Percentiles rank a stretch among this genome's conserved stretches.
phyloP scores from a whole-genome alignment of 2,329 filamentous ascomycete genomes.

The Grosmannia serpens region DNA sequence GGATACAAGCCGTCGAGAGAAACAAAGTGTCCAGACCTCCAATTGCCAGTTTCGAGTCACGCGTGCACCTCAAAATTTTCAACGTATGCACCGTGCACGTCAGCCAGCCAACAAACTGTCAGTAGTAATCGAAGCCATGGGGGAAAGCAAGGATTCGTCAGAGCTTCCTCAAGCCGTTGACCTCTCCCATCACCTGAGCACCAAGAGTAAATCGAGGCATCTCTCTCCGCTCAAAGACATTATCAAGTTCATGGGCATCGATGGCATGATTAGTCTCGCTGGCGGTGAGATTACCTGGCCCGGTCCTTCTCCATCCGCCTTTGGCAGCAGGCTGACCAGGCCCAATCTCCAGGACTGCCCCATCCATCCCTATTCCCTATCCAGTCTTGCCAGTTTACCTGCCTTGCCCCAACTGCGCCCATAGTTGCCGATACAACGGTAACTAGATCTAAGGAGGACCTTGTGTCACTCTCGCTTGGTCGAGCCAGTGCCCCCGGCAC shows the following conservation, averaged over 20 bases:
- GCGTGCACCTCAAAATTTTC: too few species aligned
- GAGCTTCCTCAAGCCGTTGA: constrained; percentile 6
- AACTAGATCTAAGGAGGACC: background rate
- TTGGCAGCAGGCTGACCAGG: too few species aligned
- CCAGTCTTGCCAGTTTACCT: background rate
- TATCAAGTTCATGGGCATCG: constrained; percentile 21
- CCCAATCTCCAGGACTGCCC: constrained; percentile 14
- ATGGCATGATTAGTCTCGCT: constrained; percentile 22
- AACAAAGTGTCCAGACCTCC: too few species aligned
- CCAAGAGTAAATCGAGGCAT: constrained; percentile 17
- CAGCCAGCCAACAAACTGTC: background rate
- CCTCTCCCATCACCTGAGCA: constrained; percentile 20
- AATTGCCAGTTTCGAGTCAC: too few species aligned
- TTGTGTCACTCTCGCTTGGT: background rate
- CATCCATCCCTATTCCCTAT: constrained; percentile 19
- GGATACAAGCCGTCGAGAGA: too few species aligned
- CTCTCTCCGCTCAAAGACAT: constrained; percentile 22
- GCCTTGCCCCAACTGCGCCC: background rate
- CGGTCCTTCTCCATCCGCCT: background rate
- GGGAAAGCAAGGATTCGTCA: too few species aligned
- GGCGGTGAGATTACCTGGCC: constrained; percentile 13
- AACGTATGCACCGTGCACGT: background rate
- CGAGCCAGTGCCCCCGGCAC: background rate
- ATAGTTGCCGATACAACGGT: background rate
- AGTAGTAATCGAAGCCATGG: too few species aligned